These are phyloP conservation scores for Turritis glabra DNA, from an alignment of 345 rosid species.

Conservation along the genomic window DNA sequence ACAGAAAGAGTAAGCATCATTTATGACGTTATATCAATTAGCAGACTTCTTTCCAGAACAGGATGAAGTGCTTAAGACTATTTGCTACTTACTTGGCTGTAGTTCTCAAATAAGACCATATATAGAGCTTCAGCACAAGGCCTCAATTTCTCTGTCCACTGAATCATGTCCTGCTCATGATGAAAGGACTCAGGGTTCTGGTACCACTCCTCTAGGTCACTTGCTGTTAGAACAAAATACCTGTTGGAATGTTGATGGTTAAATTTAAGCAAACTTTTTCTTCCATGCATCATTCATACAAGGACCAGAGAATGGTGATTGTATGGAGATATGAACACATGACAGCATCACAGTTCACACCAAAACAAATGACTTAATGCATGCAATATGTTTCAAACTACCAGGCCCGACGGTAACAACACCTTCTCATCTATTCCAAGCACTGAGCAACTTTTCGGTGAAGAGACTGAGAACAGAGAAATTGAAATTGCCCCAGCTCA, in stretches of 20 bases:
- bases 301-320: constrained; percentile 9
- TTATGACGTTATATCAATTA: neutral
- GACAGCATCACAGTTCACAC: constrained; percentile 24
- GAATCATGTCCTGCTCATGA: constrained; percentile 98
- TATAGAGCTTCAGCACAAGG: constrained; percentile 99
- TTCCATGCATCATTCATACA: constrained; percentile 11
- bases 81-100: constrained; percentile 80
- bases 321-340: constrained; percentile 15
- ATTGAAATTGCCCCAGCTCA: constrained; percentile 16
- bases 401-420: constrained; percentile 2
- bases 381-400: constrained; percentile 10
- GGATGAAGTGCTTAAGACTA: constrained; percentile 15
- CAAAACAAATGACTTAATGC: constrained; percentile 16
- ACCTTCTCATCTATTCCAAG: constrained; percentile 10
- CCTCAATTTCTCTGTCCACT: constrained; percentile 95
- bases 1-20: constrained; percentile 29
- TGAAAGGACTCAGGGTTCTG: constrained; percentile 94
- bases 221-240: constrained; percentile 86
- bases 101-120: constrained; percentile 92
- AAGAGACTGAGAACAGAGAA: constrained; percentile 26
- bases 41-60: constrained; percentile 14
- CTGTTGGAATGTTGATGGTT: constrained; percentile 48
- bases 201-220: constrained; percentile 93
- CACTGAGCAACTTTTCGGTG: neutral
- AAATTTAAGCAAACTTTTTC: constrained; percentile 32